Evolutionary conservation across 805 yeast genomes (phyloP).

Genomic region (Ogataea pini): DNA sequence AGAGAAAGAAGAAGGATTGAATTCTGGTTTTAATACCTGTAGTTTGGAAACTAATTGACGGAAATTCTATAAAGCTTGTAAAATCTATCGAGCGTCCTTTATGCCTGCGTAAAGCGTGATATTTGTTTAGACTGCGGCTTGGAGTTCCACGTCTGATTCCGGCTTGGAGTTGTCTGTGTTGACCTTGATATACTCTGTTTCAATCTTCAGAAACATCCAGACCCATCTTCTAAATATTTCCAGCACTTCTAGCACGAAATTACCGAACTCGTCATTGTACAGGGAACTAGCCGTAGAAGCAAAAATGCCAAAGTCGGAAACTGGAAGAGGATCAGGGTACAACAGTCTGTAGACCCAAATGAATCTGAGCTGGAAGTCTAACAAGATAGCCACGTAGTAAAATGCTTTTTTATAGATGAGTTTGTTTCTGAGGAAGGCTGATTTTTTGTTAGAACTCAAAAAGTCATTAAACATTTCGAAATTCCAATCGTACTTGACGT

Average conservation of each 20-base stretch:
- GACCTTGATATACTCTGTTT: conserved; percentile 59
- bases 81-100: conserved; percentile 7
- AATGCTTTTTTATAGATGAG: conserved; percentile 35
- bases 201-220: conserved; percentile 86
- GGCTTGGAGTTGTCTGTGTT: conserved; percentile 12
- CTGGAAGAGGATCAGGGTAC: conserved; percentile 19
- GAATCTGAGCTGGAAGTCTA: conserved; percentile 70
- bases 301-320: conserved; percentile 13
- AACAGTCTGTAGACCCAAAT: conserved; percentile 67
- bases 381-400: conserved; percentile 57
- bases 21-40: background rate
- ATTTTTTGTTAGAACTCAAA: conserved; percentile 17
- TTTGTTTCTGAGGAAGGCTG: conserved; percentile 31
- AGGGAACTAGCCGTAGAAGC: conserved; percentile 27
- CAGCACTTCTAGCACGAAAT: conserved; percentile 64
- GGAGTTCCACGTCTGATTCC: conserved; percentile 25
- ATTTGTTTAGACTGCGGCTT: conserved; percentile 10
- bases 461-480: conserved; percentile 51
- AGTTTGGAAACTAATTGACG: background rate
- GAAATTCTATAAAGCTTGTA: conserved; percentile 3
- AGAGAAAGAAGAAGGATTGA: conserved; percentile 27
- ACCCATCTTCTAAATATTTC: conserved; percentile 84
- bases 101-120: background rate
- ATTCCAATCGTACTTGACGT: conserved; percentile 86
- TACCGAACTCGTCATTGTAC: conserved; percentile 54